Evolutionary conservation across 2,329 filamentous ascomycete genomes (phyloP).

Genomic region (Pestalotiopsis sp.): DNA sequence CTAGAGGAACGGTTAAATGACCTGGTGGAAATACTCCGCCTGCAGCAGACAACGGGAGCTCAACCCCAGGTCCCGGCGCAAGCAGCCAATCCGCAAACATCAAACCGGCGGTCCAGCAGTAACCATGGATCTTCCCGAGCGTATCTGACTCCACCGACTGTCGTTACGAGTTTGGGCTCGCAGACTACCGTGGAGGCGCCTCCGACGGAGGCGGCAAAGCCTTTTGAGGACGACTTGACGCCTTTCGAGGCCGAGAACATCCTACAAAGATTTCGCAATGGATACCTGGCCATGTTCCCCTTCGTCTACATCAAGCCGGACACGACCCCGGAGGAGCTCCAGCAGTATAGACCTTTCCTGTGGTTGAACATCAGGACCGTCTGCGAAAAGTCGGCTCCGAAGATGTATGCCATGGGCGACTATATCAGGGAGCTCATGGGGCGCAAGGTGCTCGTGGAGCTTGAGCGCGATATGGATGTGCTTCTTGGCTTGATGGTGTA

Average conservation of each 20-base stretch:
- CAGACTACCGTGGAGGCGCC: background rate
- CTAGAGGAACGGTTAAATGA: slow-evolving; percentile 32
- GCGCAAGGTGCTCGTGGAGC: slow-evolving; percentile 46
- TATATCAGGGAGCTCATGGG: slow-evolving; percentile 47
- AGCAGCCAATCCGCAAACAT: background rate
- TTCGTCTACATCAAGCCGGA: slow-evolving; percentile 29
- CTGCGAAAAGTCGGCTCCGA: slow-evolving; percentile 42
- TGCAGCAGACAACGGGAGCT: slow-evolving; percentile 14
- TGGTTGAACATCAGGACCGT: slow-evolving; percentile 53
- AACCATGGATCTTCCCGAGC: slow-evolving; percentile 1
- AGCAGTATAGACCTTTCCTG: slow-evolving; percentile 41
- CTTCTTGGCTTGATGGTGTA: slow-evolving; percentile 53
- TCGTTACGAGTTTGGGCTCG: background rate
- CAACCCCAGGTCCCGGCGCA: background rate
- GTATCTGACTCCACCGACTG: background rate
- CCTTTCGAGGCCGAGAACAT: slow-evolving; percentile 27
- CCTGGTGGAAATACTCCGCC: slow-evolving; percentile 30
- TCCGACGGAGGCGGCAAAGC: background rate
- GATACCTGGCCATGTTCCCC: slow-evolving; percentile 28
- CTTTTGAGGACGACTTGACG: slow-evolving; percentile 16
- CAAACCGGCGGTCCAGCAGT: background rate
- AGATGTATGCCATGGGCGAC: slow-evolving; percentile 42
- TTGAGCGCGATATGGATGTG: slow-evolving; percentile 53
- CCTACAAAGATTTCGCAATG: slow-evolving; percentile 25
- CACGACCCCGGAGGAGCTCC: slow-evolving; percentile 25